Evolutionary conservation across 495 filamentous ascomycete species (phyloP).

Genomic region (Penicillium argentinense): DNA sequence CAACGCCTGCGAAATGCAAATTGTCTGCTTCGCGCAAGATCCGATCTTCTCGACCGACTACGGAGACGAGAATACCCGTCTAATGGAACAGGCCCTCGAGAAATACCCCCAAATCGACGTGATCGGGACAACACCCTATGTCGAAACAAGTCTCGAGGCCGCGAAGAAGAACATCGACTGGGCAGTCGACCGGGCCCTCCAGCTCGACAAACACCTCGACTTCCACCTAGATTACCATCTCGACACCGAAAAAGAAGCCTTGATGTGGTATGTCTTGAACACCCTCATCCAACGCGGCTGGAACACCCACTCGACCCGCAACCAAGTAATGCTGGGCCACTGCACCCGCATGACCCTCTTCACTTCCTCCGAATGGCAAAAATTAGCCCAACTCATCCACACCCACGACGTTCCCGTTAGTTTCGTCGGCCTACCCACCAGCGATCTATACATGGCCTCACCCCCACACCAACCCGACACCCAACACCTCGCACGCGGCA

Average conservation of each 20-base stretch:
- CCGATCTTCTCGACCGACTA: constrained; percentile 60
- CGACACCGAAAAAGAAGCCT: constrained; percentile 41
- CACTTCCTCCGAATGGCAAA: constrained; percentile 45
- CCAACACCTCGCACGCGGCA: constrained; percentile 51
- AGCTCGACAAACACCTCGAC: constrained; percentile 58
- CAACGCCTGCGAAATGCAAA: constrained; percentile 59
- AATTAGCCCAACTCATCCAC: constrained; percentile 43
- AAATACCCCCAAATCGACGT: constrained; percentile 49
- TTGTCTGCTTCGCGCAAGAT: constrained; percentile 75
- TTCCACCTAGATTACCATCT: constrained; percentile 76
- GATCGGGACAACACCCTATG: constrained; percentile 70
- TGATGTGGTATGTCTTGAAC: constrained; percentile 54
- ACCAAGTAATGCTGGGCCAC: constrained; percentile 64
- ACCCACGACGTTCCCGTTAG: constrained; percentile 54
- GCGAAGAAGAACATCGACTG: constrained; percentile 62
- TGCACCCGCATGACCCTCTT: constrained; percentile 68
- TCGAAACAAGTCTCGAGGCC: constrained; percentile 53
- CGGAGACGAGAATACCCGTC: constrained; percentile 41
- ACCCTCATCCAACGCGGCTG: constrained; percentile 49
- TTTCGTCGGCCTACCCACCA: constrained; percentile 71
- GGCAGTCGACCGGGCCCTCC: constrained; percentile 53
- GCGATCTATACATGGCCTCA: constrained; percentile 74
- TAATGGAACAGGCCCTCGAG: constrained; percentile 50
- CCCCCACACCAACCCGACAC: constrained; percentile 29
- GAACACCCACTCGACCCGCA: constrained; percentile 31